These are phyloP conservation scores for Fistulina hepatica DNA, from an alignment of 1,284 basidiomycete species.

Conservation along the genomic window DNA sequence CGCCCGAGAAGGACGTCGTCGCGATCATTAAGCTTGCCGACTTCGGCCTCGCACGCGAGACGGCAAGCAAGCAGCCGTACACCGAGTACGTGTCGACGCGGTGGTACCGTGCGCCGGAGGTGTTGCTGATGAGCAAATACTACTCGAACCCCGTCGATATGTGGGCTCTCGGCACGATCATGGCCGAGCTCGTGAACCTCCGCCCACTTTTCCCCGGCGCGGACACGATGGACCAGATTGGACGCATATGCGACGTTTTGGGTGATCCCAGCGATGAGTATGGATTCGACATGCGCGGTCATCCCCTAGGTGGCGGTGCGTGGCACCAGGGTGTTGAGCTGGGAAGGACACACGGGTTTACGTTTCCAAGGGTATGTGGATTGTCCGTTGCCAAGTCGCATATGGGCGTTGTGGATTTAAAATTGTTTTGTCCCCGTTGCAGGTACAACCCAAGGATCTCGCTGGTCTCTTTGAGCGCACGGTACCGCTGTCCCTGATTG, in stretches of 20 bases:
- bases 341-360: constrained; percentile 80
- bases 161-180: constrained; percentile 98
- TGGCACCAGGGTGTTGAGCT: constrained; percentile 84
- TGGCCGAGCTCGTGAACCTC: constrained; percentile 93
- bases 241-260: constrained; percentile 80
- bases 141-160: constrained; percentile 97
- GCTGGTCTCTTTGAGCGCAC: constrained; percentile 69
- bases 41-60: constrained; percentile 94
- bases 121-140: constrained; percentile 81
- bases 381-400: constrained; percentile 10
- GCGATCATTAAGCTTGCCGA: constrained; percentile 98
- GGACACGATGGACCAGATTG: constrained; percentile 89
- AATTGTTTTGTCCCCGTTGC: too few species aligned
- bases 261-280: constrained; percentile 88
- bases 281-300: constrained; percentile 63
- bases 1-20: constrained; percentile 86
- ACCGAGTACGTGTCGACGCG: constrained; percentile 98
- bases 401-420: constrained; percentile 8
- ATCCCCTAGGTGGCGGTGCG: constrained; percentile 72
- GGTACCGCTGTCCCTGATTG: constrained; percentile 73
- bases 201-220: constrained; percentile 97
- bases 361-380: constrained; percentile 71
- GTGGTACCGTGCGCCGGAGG: constrained; percentile 99
- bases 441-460: constrained; percentile 74
- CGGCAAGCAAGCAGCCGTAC: constrained; percentile 82